Base-by-base conservation (phyloP, 1,139 yeast genomes). In the Diutina siamensis region DNA sequence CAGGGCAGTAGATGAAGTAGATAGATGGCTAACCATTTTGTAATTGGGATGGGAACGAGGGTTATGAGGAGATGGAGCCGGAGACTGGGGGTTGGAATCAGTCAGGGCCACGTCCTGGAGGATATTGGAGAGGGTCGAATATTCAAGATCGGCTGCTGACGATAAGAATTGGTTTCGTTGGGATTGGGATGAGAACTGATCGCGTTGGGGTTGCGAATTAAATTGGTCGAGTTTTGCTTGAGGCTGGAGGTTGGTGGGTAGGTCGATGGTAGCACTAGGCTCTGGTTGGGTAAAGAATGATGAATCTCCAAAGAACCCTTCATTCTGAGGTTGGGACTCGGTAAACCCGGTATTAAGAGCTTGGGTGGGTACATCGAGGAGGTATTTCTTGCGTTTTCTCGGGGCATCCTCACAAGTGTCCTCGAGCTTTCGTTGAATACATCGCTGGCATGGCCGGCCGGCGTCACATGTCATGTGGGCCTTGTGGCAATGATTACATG, bases 401-500 rank as follows among this genome's bases (percentile, higher is more conserved):
- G 94, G 94, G 4, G 96, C 96, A 65, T 89, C 97, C 44, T 79
- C 78, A 63, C 98, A 89, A 0, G 85, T 70, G n/a, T 65, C 72
- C 3, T 72, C 77, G 27, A 87, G 64, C 0, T 92, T 92, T 53
- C 88, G 68, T 42, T 70, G 72, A 7, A 82, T 61, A 61, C 98
- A 92, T 46, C 96, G 63, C 47, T 72, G 72, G 56, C 98, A 92
- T 0, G 98, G 98, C 45, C 98, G 57, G 19, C 64, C 58, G 21
- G 79, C 72, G 53, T 86, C 95, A 59, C 97, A 88, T 0, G 96
- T 83, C 71, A 87, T 77, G 60, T 88, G 97, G 2, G 94, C 83
- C 54, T 78, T 74, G 50, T 87, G 87, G 58, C 97, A 88, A 61
- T 86, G 92, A 41, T 77, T 76, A 56, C 97, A 88, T 13, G 97